Evolutionary conservation across 2,329 filamentous ascomycete species (phyloP), one percentile per base, ranked within the genome.

Genomic region (Alternaria hordeiaustralica): DNA sequence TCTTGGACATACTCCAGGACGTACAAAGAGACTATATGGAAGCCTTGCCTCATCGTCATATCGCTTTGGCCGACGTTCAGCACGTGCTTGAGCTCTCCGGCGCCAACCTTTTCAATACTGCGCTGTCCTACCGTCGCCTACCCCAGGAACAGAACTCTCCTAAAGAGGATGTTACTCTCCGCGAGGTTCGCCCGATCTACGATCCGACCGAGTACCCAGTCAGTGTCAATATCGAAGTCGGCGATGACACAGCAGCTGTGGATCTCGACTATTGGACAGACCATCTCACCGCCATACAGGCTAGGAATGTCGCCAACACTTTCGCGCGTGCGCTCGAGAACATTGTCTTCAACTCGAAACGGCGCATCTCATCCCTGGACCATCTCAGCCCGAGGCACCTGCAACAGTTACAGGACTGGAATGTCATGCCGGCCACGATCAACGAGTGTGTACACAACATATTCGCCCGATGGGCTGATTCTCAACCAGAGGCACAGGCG

Each of bases 191-290:
- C 1, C 75, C 75, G 1, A 76, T 76, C 13, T 76, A 85, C 60
- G 83, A 85, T 58, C 84, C 84, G 0, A 84, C 83, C 2, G 84
- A 85, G 68, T 70, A 84, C 63, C 79, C 81, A 2, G 75, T 85
- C 0, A 84, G 81, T 15, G 71, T 85, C 57, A 85, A 85, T 53
- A 81, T 85, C 20, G 84, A 85, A 62, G 80, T 82, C 2, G 78
- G 79, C 6, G 82, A 84, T 20, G 69, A 76, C 15, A 69, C 63
- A 23, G 71, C 70, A 9, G 70, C 74, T 11, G 69, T 77, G 21
- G 76, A 78, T 51, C 71, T 79, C 5, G 76, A 79, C 28, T 77
- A 77, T 50, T 79, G 75, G 75, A 74, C 73, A 1, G 74, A 79
- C 45, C 69, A 75, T 53, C 62, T 78, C n/a, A 76, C 75, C 2